phyloP scores from a whole-genome alignment of 352 stramenopile genomes.

The Globisporangium abappressorium region DNA sequence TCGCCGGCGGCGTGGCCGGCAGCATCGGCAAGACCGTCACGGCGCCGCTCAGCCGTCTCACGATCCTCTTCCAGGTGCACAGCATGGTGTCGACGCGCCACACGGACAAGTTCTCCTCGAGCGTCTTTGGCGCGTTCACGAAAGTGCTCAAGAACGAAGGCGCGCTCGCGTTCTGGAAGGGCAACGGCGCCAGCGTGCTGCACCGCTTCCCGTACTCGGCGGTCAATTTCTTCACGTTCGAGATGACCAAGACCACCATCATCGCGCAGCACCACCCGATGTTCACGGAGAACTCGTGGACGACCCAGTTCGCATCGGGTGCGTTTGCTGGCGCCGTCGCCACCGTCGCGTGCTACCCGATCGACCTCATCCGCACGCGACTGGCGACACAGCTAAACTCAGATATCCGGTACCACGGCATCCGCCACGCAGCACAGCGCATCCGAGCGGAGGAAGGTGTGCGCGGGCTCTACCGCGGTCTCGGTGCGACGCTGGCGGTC shows the following conservation, averaged over 20 bases:
- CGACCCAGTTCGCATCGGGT: constrained; percentile 73
- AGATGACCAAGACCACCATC: constrained; percentile 85
- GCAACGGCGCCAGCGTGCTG: constrained; percentile 94
- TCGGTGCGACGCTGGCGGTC: constrained; percentile 92
- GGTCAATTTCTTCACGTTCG: constrained; percentile 97
- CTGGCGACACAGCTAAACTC: constrained; percentile 92
- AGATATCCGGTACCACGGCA: constrained; percentile 89
- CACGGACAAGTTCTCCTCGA: constrained; percentile 80
- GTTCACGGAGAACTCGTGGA: constrained; percentile 74
- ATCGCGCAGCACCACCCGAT: constrained; percentile 57
- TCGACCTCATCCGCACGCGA: constrained; percentile 94
- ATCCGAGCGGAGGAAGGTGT: constrained; percentile 89
- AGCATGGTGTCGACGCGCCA: constrained; percentile 91
- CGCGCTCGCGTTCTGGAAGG: constrained; percentile 92
- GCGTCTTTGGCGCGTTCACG: constrained; percentile 68
- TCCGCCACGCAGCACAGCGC: constrained; percentile 91
- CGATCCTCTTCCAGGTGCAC: constrained; percentile 97
- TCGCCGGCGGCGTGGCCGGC: constrained; percentile 91
- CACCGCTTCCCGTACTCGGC: constrained; percentile 96
- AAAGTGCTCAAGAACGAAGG: constrained; percentile 94
- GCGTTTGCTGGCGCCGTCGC: constrained; percentile 68
- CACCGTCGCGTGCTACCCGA: constrained; percentile 93
- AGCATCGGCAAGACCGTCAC: constrained; percentile 95
- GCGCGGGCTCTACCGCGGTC: constrained; percentile 91
- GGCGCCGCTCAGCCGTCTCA: constrained; percentile 92